These are phyloP conservation scores for Acanthamoeba culbertsoni DNA, from an alignment of 208 protist species.

Conservation along the genomic window DNA sequence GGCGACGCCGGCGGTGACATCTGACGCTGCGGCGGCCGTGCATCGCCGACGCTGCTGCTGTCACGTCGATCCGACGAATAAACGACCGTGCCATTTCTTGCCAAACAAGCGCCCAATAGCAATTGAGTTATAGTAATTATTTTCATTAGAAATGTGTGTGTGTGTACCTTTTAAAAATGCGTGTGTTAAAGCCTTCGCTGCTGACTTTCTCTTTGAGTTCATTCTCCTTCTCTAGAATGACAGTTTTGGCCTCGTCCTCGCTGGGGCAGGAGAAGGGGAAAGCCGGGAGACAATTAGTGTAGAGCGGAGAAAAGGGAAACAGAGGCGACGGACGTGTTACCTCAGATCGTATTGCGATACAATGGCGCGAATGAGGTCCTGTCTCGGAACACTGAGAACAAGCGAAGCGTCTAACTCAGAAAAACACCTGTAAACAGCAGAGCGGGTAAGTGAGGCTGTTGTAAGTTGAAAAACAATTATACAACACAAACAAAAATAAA, in stretches of 20 bases:
- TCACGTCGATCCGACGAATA: not conserved
- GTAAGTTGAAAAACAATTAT: not conserved
- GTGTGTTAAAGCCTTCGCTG: not conserved
- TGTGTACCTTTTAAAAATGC: not conserved
- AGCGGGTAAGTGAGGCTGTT: not conserved
- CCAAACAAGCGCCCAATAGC: not conserved
- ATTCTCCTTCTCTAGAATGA: constrained; percentile 16
- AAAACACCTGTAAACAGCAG: not conserved
- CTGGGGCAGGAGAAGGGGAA: not conserved
- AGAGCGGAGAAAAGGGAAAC: not conserved
- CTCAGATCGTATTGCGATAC: not conserved
- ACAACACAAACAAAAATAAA: not conserved
- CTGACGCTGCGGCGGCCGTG: not conserved
- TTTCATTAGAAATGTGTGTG: too few species aligned
- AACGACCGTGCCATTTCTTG: not conserved
- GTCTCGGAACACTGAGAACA: not conserved
- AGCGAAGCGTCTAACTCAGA: constrained; percentile 18
- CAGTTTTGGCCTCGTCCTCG: not conserved
- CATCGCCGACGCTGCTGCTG: not conserved
- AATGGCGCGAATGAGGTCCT: not conserved
- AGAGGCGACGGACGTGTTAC: not conserved
- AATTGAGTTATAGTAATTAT: too few species aligned
- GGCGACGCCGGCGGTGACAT: constrained; percentile 1
- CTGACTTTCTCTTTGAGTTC: not conserved
- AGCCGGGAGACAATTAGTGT: not conserved